These are phyloP conservation scores for Phytopythium sindhum DNA, from an alignment of 352 stramenopile genomes.

Conservation along the genomic window DNA sequence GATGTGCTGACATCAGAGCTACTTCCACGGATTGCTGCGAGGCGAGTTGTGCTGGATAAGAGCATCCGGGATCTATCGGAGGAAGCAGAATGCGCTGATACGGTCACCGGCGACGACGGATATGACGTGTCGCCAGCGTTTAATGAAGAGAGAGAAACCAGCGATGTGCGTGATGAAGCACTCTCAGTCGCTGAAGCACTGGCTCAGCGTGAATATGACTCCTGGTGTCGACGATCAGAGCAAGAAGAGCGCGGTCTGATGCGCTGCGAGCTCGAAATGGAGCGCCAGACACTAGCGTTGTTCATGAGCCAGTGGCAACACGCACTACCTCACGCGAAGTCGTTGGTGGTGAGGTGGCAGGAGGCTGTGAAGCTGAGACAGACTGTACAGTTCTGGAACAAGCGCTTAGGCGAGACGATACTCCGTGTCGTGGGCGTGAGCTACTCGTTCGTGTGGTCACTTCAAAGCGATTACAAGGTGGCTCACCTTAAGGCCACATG, in stretches of 20 bases:
- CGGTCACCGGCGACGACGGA: neutral
- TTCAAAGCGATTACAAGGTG: neutral
- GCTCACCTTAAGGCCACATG: neutral
- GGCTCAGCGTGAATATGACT: neutral
- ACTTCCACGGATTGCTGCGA: neutral
- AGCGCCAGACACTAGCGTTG: neutral
- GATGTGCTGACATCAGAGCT: neutral
- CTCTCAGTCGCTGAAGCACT: neutral
- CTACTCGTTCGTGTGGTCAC: constrained; percentile 14
- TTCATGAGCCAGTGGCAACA: constrained; percentile 8
- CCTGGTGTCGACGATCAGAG: constrained; percentile 8
- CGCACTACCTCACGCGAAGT: neutral
- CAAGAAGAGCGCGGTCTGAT: constrained; percentile 26
- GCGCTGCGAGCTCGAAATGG: constrained; percentile 12
- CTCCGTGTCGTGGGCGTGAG: constrained; percentile 2
- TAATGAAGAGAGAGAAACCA: neutral
- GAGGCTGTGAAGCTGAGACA: neutral
- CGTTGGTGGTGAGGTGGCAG: constrained; percentile 2
- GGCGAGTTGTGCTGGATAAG: neutral
- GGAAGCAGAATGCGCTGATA: neutral
- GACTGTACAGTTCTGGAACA: neutral
- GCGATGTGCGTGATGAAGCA: neutral
- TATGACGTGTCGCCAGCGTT: neutral
- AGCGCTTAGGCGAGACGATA: constrained; percentile 5
- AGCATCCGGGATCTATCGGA: neutral